These are phyloP conservation scores for Podospora bellae-mahoneyi DNA, from an alignment of 495 filamentous ascomycete species.

Conservation along the genomic window DNA sequence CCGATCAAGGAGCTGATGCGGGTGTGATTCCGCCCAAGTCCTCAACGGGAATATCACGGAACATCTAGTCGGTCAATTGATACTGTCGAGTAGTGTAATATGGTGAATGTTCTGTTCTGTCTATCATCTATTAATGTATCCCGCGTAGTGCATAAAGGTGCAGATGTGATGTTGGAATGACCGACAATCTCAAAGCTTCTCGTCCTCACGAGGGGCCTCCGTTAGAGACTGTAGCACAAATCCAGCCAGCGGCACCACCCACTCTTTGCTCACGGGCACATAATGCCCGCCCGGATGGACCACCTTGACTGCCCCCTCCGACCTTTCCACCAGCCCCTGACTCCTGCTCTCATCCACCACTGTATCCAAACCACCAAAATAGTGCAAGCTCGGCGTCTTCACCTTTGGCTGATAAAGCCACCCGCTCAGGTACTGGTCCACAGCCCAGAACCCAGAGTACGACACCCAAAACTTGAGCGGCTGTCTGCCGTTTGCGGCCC, in stretches of 20 bases:
- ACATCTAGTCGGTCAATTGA: not conserved
- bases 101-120: not conserved
- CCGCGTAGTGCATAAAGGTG: not conserved
- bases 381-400: slow-evolving; percentile 73
- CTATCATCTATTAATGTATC: not conserved
- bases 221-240: slow-evolving; percentile 65
- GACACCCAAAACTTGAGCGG: slow-evolving; percentile 73
- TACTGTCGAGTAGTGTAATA: not conserved
- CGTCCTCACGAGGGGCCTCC: slow-evolving; percentile 20
- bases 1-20: slow-evolving; percentile 14
- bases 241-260: slow-evolving; percentile 65
- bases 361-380: slow-evolving; percentile 80
- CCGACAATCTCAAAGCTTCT: not conserved
- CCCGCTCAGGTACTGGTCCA: slow-evolving; percentile 55
- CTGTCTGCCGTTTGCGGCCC: slow-evolving; percentile 49
- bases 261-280: slow-evolving; percentile 76
- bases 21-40: slow-evolving; percentile 13
- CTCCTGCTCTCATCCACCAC: slow-evolving; percentile 78
- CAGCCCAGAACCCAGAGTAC: slow-evolving; percentile 76
- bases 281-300: slow-evolving; percentile 93
- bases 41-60: slow-evolving; percentile 3
- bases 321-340: slow-evolving; percentile 62
- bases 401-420: slow-evolving; percentile 76
- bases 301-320: slow-evolving; percentile 47
- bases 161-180: too few relatives aligned